Evolutionary conservation across 306 rosid species (phyloP).

Genomic region (Hippophae rhamnoides): DNA sequence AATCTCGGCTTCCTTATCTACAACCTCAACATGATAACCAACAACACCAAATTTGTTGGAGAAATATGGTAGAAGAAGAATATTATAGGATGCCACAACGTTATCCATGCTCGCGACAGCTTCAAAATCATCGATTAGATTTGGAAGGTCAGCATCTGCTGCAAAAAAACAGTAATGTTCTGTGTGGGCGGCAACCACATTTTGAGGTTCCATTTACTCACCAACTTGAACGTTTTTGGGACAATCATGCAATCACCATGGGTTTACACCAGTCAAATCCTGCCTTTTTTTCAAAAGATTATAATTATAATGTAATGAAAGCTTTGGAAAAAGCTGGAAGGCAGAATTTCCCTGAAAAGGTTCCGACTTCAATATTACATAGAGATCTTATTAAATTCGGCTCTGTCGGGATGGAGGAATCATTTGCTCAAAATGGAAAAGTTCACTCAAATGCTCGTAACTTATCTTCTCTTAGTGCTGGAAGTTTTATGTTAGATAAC

Average conservation of each 20-base stretch:
- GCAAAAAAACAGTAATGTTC: conserved; percentile 25
- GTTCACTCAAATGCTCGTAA: conserved; percentile 16
- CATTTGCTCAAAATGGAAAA: conserved; percentile 18
- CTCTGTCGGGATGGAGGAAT: conserved; percentile 26
- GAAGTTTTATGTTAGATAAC: conserved; percentile 14
- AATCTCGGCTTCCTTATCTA: conserved; percentile 17
- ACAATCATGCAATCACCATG: conserved; percentile 17
- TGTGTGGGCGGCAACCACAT: conserved; percentile 24
- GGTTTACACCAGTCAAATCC: conserved; percentile 25
- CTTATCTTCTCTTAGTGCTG: conserved; percentile 14
- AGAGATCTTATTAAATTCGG: conserved; percentile 24
- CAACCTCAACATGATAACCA: conserved; percentile 25
- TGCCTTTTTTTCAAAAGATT: conserved; percentile 16
- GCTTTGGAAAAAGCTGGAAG: conserved; percentile 22
- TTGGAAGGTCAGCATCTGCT: conserved; percentile 29
- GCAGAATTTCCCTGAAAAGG: conserved; percentile 29
- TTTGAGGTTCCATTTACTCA: conserved; percentile 30
- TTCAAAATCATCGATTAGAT: conserved; percentile 15
- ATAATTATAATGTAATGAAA: conserved; percentile 16
- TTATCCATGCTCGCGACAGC: conserved; percentile 27
- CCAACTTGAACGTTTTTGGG: conserved; percentile 26
- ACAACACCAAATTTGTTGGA: conserved; percentile 33
- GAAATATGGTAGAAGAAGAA: conserved; percentile 31
- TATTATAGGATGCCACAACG: conserved; percentile 20
- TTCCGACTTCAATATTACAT: conserved; percentile 18